phyloP scores from a whole-genome alignment of 805 yeast genomes.

The Lachancea sp. region DNA sequence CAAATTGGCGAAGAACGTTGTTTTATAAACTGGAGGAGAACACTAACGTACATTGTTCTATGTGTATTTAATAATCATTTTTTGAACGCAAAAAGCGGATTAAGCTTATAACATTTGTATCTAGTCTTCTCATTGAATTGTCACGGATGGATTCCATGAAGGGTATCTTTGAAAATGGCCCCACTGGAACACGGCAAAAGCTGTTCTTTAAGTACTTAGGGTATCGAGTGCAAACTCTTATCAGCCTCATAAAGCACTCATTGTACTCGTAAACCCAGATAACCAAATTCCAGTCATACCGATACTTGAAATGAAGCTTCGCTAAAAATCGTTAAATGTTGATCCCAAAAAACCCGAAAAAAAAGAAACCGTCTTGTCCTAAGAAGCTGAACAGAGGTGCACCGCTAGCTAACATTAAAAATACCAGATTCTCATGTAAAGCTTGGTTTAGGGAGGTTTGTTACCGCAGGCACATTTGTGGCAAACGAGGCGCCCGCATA shows the following conservation, averaged over 20 bases:
- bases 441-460: constrained; percentile 32
- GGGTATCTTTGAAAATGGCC: too few relatives aligned
- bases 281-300: neutral
- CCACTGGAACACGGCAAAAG: too few relatives aligned
- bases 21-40: constrained; percentile 39
- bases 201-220: too few relatives aligned
- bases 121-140: too few relatives aligned
- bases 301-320: too few relatives aligned
- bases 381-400: neutral
- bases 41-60: neutral
- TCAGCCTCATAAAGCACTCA: neutral
- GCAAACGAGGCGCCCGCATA: constrained; percentile 35
- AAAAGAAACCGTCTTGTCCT: neutral
- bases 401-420: neutral
- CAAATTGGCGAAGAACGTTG: constrained; percentile 87
- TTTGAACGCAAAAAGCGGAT: neutral
- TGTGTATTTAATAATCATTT: constrained; percentile 5
- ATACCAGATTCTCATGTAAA: constrained; percentile 18
- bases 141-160: too few relatives aligned
- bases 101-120: neutral
- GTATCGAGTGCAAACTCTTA: too few relatives aligned
- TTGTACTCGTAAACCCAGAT: neutral
- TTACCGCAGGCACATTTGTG: constrained; percentile 27
- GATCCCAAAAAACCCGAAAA: too few relatives aligned
- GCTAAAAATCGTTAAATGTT: too few relatives aligned